Evolutionary conservation across 306 rosid species (phyloP).

Genomic region (Vigna mungo): DNA sequence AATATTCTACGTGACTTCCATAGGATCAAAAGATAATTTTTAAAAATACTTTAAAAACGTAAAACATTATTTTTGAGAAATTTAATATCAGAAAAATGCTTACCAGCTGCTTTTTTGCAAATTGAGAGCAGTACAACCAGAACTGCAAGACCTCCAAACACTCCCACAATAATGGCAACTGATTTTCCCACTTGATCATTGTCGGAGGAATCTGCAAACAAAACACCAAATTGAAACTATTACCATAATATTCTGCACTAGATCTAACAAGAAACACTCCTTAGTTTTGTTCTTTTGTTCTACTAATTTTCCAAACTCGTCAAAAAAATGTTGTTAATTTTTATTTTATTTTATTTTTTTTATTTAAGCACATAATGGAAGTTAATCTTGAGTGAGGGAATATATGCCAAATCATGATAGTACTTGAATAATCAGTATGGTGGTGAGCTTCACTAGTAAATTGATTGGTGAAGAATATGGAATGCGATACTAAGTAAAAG

Average conservation of each 20-base stretch:
- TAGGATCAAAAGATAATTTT: no score
- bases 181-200: constrained; percentile 80
- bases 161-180: constrained; percentile 84
- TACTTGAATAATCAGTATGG: constrained; percentile 27
- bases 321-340: no score
- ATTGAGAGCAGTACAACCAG: constrained; percentile 85
- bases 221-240: constrained; percentile 30
- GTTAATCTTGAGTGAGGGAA: background rate
- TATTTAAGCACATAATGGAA: background rate
- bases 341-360: no score
- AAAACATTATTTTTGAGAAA: no score
- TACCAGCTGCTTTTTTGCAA: constrained; percentile 79
- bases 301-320: no score
- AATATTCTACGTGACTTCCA: no score
- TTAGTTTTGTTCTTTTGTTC: no score
- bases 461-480: constrained; percentile 37
- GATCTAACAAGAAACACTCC: background rate
- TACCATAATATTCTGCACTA: background rate
- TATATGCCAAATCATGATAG: constrained; percentile 21
- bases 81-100: background rate
- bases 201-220: constrained; percentile 61
- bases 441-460: constrained; percentile 4
- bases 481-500: constrained; percentile 23
- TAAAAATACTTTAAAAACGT: no score
- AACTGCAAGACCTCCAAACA: constrained; percentile 70